Evolutionary conservation across 768 basidiomycete species (phyloP), one percentile per base, ranked within the genome.

Genomic region (Gloeophyllum trabeum): DNA sequence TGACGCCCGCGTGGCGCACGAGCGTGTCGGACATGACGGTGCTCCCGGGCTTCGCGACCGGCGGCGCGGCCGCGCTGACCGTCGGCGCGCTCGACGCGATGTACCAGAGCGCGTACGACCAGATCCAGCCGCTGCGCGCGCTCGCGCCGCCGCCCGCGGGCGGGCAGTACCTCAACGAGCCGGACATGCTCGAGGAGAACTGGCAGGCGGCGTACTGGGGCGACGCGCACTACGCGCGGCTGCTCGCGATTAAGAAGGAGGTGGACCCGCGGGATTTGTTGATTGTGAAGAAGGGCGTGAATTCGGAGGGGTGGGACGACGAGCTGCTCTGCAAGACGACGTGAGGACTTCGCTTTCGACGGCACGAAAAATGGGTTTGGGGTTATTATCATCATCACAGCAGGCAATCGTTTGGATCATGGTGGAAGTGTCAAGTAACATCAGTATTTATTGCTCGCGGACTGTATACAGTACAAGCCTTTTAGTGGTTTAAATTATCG

Each of bases 201-300:
- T 44, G 41, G 38, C 40, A 41, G 39, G 24, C 22, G 32, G 40
- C 40, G 14, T 50, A 45, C 41, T 52, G 42, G 39, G 51, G 51
- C 7, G n/a, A n/a, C n/a, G 38, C 38, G 32, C 35, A 52, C 41
- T 52, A 50, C 41, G 36, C 43, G 23, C 49, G 45, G 38, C 40
- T 52, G 20, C 42, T 47, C 30, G 24, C 20, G 6, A 45, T 52
- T 37, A 48, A 48, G 46, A 41, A 44, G 30, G 28, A 24, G 30
- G 35, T 40, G 12, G 46, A 48, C 34, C 46, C 46, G 23, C 20
- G 30, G 24, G 43, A 41, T 35, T 35, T 48, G 34, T 45, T 48
- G 5, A 35, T 38, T 14, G 36, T 38, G 19, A 20, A 4, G 14
- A 38, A 38, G 36, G 36, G 36, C 16, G 36, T 38, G 36, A 38